These are phyloP conservation scores for Penicillium bovifimosum DNA, from an alignment of 495 filamentous ascomycete species.

Conservation along the genomic window DNA sequence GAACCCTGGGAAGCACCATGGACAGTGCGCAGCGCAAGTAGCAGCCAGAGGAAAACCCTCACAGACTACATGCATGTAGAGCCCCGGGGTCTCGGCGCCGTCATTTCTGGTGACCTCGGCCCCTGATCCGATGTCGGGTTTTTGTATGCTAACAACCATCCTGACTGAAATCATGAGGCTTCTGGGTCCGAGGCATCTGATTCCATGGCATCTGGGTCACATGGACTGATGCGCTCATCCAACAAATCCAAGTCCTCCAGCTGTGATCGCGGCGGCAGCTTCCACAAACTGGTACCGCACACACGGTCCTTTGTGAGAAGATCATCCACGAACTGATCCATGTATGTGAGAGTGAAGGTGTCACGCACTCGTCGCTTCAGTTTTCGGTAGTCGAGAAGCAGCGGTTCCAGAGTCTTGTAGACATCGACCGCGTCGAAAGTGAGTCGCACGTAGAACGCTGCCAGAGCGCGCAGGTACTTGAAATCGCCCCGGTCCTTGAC, in stretches of 20 bases:
- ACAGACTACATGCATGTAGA: too few species aligned
- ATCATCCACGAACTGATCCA: conserved; percentile 94
- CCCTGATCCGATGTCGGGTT: background rate
- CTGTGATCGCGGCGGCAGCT: conserved; percentile 73
- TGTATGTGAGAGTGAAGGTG: conserved; percentile 64
- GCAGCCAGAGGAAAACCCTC: background rate
- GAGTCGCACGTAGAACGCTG: conserved; percentile 87
- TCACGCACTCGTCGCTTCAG: conserved; percentile 66
- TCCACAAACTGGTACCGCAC: conserved; percentile 88
- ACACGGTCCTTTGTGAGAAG: conserved; percentile 83
- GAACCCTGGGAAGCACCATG: background rate
- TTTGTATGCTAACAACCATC: background rate
- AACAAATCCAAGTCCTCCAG: conserved; percentile 87
- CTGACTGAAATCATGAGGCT: background rate
- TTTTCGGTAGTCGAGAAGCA: conserved; percentile 79
- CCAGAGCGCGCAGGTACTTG: conserved; percentile 85
- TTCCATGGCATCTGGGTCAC: background rate
- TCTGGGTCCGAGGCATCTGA: background rate
- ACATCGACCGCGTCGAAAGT: conserved; percentile 79
- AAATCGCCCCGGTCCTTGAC: conserved; percentile 61
- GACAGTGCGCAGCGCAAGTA: background rate
- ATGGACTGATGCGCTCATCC: conserved; percentile 72
- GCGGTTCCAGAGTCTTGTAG: conserved; percentile 73
- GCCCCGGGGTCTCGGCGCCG: background rate
- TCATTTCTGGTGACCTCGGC: background rate